These are phyloP conservation scores for Cryptosporidium sp. DNA, from an alignment of 169 alveolate genomes.

Conservation along the genomic window DNA sequence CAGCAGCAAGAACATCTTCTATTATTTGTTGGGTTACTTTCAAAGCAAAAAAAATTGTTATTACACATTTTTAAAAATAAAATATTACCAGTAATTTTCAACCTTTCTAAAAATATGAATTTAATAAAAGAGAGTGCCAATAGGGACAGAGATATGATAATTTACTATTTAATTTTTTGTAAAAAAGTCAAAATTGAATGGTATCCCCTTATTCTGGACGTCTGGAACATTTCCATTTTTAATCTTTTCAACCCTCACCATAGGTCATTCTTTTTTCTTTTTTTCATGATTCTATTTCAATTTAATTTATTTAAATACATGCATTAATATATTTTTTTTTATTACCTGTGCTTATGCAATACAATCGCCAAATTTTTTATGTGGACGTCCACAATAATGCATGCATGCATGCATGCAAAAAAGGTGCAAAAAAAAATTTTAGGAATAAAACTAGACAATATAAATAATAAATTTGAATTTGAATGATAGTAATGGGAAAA, in stretches of 20 bases:
- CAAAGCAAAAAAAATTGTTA: not conserved
- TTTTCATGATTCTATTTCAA: not conserved
- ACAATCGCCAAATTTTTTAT: not conserved
- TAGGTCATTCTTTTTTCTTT: not conserved
- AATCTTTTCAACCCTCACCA: not conserved
- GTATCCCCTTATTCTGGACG: not conserved
- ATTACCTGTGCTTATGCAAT: not conserved
- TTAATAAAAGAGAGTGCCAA: not conserved
- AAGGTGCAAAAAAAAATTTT: not conserved
- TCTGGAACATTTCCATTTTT: not conserved
- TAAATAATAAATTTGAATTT: not conserved
- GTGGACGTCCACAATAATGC: not conserved
- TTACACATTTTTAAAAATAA: not conserved
- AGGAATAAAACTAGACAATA: not conserved
- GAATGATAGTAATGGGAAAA: not conserved
- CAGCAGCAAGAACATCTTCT: conserved; percentile 15
- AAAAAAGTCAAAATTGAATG: not conserved
- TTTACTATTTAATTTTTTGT: not conserved
- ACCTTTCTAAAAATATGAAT: not conserved
- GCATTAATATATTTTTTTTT: not conserved
- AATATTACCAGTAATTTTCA: not conserved
- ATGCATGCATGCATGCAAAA: not conserved
- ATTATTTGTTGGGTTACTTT: not conserved
- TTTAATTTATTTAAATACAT: not conserved
- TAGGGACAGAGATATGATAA: not conserved